A percentile compares a stretch with the other conserved stretches of the same genome.
These are phyloP conservation scores for Diplodia sapinea DNA, from an alignment of 2,329 filamentous ascomycete genomes.

Conservation along the genomic window DNA sequence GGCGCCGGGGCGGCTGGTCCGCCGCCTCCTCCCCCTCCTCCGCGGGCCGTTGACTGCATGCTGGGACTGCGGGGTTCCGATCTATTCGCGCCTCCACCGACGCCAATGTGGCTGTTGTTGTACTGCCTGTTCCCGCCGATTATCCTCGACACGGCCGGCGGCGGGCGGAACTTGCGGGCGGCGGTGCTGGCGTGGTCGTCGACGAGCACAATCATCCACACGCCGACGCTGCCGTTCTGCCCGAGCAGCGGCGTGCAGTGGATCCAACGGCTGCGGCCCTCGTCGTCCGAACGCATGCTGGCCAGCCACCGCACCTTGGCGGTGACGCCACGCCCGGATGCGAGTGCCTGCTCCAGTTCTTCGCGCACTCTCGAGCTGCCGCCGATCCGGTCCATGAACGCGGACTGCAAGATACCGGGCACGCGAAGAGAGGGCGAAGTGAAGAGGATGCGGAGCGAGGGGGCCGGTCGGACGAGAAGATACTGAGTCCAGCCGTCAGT, in stretches of 20 bases:
- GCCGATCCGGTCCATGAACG: slow-evolving; percentile 56
- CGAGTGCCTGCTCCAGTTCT: slow-evolving; percentile 65
- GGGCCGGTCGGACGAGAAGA: slow-evolving; percentile 54
- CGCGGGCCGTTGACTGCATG: not conserved
- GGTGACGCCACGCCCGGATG: slow-evolving; percentile 72
- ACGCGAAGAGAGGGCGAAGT: slow-evolving; percentile 57
- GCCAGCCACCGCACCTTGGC: slow-evolving; percentile 74
- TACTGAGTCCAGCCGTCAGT: slow-evolving; percentile 45
- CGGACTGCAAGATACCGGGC: slow-evolving; percentile 56
- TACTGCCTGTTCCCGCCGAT: not conserved
- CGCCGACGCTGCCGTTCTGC: slow-evolving; percentile 69
- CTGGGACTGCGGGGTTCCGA: slow-evolving; percentile 1
- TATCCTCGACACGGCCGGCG: slow-evolving; percentile 24
- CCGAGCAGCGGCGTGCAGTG: slow-evolving; percentile 77
- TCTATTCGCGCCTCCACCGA: not conserved
- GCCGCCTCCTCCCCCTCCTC: too few relatives aligned
- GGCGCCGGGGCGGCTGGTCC: not conserved
- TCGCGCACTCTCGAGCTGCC: slow-evolving; percentile 59
- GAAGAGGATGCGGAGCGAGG: slow-evolving; percentile 58
- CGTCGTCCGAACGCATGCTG: slow-evolving; percentile 49
- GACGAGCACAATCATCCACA: slow-evolving; percentile 79
- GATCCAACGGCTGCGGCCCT: slow-evolving; percentile 73
- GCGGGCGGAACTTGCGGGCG: slow-evolving; percentile 8
- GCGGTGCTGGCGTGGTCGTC: slow-evolving; percentile 59
- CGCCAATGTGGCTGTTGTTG: too few relatives aligned